Evolutionary conservation across 805 yeast species (phyloP).

Genomic region (Saccharomycopsis sp.): DNA sequence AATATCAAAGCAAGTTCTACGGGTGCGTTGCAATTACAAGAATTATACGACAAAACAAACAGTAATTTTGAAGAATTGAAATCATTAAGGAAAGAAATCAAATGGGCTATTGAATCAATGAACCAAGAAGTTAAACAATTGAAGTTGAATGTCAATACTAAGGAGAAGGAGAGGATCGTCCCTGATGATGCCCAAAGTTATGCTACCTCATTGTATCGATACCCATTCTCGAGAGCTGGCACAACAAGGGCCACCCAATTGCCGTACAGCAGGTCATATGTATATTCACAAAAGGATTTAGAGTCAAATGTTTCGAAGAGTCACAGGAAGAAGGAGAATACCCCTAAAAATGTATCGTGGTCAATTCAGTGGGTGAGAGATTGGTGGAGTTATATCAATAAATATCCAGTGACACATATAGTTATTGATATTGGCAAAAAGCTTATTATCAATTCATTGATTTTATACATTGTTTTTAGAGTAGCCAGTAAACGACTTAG

Average conservation of each 20-base stretch:
- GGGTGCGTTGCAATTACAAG: neutral
- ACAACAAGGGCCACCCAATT: constrained; percentile 1
- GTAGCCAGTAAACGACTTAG: neutral
- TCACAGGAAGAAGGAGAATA: neutral
- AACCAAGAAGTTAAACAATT: constrained; percentile 24
- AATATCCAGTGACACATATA: neutral
- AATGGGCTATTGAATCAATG: constrained; percentile 24
- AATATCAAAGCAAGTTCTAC: neutral
- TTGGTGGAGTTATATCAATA: neutral
- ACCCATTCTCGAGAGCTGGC: constrained; percentile 9
- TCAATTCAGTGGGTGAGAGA: neutral
- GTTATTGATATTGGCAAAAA: neutral
- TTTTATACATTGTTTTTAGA: neutral
- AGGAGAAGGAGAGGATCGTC: neutral
- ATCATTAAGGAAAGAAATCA: constrained; percentile 25
- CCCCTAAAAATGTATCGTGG: neutral
- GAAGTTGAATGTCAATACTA: constrained; percentile 4
- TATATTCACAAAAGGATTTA: neutral
- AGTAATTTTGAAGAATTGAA: constrained; percentile 8
- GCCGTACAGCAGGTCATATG: constrained; percentile 2
- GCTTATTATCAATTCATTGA: neutral
- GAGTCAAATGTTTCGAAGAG: neutral
- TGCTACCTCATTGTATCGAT: constrained; percentile 10
- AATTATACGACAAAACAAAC: constrained; percentile 9
- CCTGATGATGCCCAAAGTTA: constrained; percentile 10